These are phyloP conservation scores for Fonsecaea erecta DNA, from an alignment of 2,329 filamentous ascomycete genomes.

Conservation along the genomic window DNA sequence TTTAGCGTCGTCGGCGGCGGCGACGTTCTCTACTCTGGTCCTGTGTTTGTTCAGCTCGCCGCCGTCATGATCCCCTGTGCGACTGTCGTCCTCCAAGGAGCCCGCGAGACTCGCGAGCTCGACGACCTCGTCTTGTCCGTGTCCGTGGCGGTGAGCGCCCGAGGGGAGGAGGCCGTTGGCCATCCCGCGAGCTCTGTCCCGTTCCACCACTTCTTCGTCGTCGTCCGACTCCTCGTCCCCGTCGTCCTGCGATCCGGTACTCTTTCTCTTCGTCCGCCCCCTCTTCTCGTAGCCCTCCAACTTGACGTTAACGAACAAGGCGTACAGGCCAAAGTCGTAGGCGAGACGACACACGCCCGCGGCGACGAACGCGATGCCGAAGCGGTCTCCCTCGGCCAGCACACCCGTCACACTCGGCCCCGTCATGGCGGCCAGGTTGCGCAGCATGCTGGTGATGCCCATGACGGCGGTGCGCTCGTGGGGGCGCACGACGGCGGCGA, in stretches of 20 bases:
- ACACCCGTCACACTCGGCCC: slow-evolving; percentile 62
- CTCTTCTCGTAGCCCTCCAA: slow-evolving; percentile 43
- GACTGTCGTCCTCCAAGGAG: neutral
- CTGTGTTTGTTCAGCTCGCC: neutral
- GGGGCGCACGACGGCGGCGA: slow-evolving; percentile 68
- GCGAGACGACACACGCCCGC: slow-evolving; percentile 59
- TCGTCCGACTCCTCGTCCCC: slow-evolving; percentile 1
- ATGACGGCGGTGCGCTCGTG: slow-evolving; percentile 72
- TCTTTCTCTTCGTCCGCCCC: neutral
- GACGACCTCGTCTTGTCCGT: slow-evolving; percentile 19
- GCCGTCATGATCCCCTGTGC: neutral
- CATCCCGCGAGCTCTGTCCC: neutral
- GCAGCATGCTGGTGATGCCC: slow-evolving; percentile 67
- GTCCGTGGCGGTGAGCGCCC: neutral
- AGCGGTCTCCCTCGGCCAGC: slow-evolving; percentile 57
- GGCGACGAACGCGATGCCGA: slow-evolving; percentile 67
- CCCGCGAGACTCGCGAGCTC: slow-evolving; percentile 29
- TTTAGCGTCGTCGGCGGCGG: neutral
- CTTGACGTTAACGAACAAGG: slow-evolving; percentile 64
- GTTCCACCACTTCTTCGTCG: neutral
- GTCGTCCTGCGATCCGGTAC: slow-evolving; percentile 46
- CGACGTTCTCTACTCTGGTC: too few relatives aligned
- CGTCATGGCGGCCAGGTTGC: slow-evolving; percentile 62
- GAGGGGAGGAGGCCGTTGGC: neutral
- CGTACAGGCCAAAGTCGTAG: slow-evolving; percentile 65